phyloP scores from a whole-genome alignment of 148 eudicot genomes.

The Linanthus parryae region DNA sequence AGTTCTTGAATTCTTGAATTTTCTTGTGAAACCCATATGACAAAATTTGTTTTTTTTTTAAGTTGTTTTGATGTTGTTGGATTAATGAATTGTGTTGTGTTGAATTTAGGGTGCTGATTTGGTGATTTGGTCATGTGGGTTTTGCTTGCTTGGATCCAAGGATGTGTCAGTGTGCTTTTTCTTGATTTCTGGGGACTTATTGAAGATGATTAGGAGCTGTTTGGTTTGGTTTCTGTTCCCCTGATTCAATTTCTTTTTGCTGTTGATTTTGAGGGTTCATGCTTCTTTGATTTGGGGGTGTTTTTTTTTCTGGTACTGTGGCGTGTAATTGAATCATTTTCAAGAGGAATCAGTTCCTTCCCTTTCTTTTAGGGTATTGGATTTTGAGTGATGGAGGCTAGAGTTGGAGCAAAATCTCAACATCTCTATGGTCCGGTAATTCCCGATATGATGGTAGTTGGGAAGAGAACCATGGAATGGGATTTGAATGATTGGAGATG shows the following conservation, averaged over 20 bases:
- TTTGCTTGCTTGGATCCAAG: constrained; percentile 22
- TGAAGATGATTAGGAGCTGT: constrained; percentile 20
- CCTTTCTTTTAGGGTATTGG: constrained; percentile 3
- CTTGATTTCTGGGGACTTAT: constrained; percentile 26
- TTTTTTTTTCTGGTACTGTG: too few relatives aligned
- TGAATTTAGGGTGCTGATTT: too few relatives aligned
- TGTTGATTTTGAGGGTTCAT: too few relatives aligned
- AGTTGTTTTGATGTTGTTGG: too few relatives aligned
- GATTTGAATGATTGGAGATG: constrained; percentile 91
- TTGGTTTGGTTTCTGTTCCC: too few relatives aligned
- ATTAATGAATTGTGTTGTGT: too few relatives aligned
- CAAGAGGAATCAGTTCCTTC: neutral
- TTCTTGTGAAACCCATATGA: too few relatives aligned
- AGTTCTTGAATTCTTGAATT: too few relatives aligned
- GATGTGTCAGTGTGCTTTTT: constrained; percentile 23
- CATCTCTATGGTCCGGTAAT: constrained; percentile 39
- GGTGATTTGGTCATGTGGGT: constrained; percentile 33
- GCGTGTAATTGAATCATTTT: too few relatives aligned
- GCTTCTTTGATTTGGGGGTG: too few relatives aligned
- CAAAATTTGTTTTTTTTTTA: too few relatives aligned
- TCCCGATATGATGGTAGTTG: constrained; percentile 35
- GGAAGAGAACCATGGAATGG: constrained; percentile 74
- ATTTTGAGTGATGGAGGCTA: constrained; percentile 40
- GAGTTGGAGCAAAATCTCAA: constrained; percentile 38
- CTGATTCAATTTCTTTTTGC: too few relatives aligned